A percentile compares a stretch with the other conserved stretches of the same genome.
Conservation (phyloP, 805 yeast species). For the Teunomyces pallodes region DNA sequence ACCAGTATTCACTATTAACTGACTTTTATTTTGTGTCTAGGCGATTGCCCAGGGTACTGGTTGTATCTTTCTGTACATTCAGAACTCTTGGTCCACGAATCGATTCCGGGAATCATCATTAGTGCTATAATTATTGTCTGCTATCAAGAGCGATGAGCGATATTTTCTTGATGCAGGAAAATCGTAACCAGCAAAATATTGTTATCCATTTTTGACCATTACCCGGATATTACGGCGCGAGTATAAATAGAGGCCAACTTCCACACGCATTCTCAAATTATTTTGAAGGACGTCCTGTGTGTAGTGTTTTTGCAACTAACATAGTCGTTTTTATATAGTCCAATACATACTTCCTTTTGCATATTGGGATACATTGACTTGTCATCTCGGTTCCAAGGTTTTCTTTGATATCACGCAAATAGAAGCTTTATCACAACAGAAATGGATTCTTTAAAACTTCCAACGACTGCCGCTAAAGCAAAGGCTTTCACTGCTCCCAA, state of each 20-base stretch:
- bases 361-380: slow-evolving; percentile 42
- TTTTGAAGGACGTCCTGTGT: slow-evolving; percentile 3
- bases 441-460: slow-evolving; percentile 74
- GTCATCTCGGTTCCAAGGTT: slow-evolving; percentile 29
- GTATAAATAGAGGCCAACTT: slow-evolving; percentile 22
- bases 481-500: slow-evolving; percentile 67
- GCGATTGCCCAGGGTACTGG: too few species aligned
- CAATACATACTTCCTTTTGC: slow-evolving; percentile 4
- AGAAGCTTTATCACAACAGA: slow-evolving; percentile 3
- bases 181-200: background rate
- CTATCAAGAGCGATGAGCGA: background rate
- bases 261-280: slow-evolving; percentile 9
- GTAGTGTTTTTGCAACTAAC: background rate
- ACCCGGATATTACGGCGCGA: slow-evolving; percentile 19
- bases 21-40: too few species aligned
- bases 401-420: slow-evolving; percentile 3
- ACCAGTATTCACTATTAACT: too few species aligned
- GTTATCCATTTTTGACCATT: slow-evolving; percentile 7
- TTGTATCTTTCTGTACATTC: too few species aligned
- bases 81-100: too few species aligned
- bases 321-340: slow-evolving; percentile 2
- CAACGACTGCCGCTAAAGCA: slow-evolving; percentile 77
- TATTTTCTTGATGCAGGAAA: background rate
- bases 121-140: background rate
- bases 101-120: too few species aligned